Base-by-base conservation (phyloP, 352 stramenopile species). In the Phytopythium kandeliae region DNA sequence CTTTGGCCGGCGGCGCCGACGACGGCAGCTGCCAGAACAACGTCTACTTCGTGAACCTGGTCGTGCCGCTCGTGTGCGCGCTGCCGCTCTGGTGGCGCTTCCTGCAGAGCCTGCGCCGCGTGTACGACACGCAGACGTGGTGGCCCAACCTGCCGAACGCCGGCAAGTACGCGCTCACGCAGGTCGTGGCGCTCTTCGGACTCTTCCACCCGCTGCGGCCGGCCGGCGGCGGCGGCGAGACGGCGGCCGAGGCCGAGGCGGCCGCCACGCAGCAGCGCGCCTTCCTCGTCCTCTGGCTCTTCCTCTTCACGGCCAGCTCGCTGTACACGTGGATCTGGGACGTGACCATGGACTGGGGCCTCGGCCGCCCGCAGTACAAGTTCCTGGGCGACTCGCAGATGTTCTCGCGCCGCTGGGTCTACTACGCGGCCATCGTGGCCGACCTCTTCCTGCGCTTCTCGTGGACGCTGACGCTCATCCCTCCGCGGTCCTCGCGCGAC, bases 81-180 rank as follows among this genome's bases (percentile, higher is more conserved):
- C 69, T 98, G 25, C 96, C 96, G 11, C 67, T 99, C 46, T 97
- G 95, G 86, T 96, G 97, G 67, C 87, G 96, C 26, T 98, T 99
- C 66, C 89, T 98, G 46, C 96, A 99, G 78, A 98, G 92, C 64
- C 65, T 99, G 17, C 84, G 96, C 28, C 80, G 94, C 51, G 97
- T 97, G 54, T 81, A 96, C 45, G 95, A 99, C 72, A 98, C 93
- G 24, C 81, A 95, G 51, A 90, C 95, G 50, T 95, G 96, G 69
- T 97, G 94, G 69, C 96, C 96, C 3, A 95, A 98, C 59, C 71
- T 99, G 15, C 85, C 92, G 2, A 99, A 99, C 63, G 91, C 89
- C 22, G 86, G 92, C 62, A 99, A 99, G 68, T 99, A 98, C 67
- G 82, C 79, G 10, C 66, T 96, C 0, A 79, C 84, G 6, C 79